Conservation (phyloP, 768 basidiomycete species). For the Sutorius australiensis region DNA sequence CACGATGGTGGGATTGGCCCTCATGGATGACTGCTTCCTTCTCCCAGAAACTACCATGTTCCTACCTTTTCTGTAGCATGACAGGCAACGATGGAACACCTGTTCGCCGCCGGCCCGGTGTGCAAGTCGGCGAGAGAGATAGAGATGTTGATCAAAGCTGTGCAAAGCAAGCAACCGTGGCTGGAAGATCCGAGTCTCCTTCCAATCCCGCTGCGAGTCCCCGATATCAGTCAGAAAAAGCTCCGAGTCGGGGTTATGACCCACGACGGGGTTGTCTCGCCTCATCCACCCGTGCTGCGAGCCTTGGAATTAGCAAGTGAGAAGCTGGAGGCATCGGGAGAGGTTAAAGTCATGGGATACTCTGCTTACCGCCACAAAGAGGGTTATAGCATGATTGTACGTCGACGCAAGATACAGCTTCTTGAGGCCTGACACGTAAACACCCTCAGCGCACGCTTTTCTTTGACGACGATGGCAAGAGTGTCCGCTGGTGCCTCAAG, state of each 20-base stretch:
- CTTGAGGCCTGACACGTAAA: neutral
- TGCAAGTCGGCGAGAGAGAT: constrained; percentile 28
- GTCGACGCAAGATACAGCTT: neutral
- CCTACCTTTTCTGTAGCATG: constrained; percentile 16
- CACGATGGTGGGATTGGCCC: neutral
- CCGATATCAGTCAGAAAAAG: constrained; percentile 26
- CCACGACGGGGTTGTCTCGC: constrained; percentile 36
- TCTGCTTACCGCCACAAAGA: constrained; percentile 34
- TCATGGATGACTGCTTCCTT: neutral
- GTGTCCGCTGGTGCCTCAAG: constrained; percentile 17
- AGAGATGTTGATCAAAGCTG: constrained; percentile 16
- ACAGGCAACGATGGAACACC: constrained; percentile 22
- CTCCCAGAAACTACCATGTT: neutral
- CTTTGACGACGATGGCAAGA: constrained; percentile 37
- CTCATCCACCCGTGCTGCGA: constrained; percentile 40
- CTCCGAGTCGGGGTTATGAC: constrained; percentile 29
- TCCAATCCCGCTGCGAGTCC: constrained; percentile 27
- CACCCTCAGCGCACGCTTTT: constrained; percentile 33
- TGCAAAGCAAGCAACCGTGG: constrained; percentile 39
- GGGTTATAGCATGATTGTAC: constrained; percentile 31
- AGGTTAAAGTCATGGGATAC: constrained; percentile 37
- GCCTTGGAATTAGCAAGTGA: constrained; percentile 37
- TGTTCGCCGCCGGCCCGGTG: constrained; percentile 22
- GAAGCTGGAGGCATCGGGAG: constrained; percentile 32
- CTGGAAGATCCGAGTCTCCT: constrained; percentile 34